Evolutionary conservation across 225 moss, liverwort and hornwort genomes (phyloP), one percentile per base, ranked within the genome.

Genomic region (Rhytidiadelphus loreus): DNA sequence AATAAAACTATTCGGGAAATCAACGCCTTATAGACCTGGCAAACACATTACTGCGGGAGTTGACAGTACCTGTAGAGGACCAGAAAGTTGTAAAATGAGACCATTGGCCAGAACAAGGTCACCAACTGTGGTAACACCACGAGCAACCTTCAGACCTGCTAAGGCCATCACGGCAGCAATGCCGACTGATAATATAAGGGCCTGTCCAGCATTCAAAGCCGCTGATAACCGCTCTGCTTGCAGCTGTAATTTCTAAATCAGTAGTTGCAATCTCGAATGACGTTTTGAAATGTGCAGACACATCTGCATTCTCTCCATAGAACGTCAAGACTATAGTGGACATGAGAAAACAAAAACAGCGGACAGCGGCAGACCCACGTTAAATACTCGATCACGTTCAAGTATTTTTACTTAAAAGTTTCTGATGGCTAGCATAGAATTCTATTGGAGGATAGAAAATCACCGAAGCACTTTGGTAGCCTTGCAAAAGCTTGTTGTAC

Each of bases 101-200:
- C 98, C 98, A 88, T 98, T 98, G 66, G 98, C 96, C 86, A 98
- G 96, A 87, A 98, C 98, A 89, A 98, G 96, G 89, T 97, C 98
- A 90, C 98, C 98, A 73, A 98, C 73, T 58, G 97, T 95, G 53
- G 95, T 93, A 65, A 85, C 88, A 81, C 98, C 96, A 79, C 84
- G 93, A 62, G 96, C 92, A 87, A 98, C 96, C 90, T 96, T 96
- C 84, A 94, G 89, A 84, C 98, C 98, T 88, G 94, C 95, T 82
- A 96, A 92, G 80, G 95, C 96, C 97, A 98, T 97, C 83, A 97
- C 96, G 39, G 96, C 91, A 92, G 98, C 98, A 87, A 98, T 93
- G 79, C 98, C 98, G 57, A 93, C 11, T 73, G 96, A 95, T 80
- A 98, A 88, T 90, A 98, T 97, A 72, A 95, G 82, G 76, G 98